These are phyloP conservation scores for Cercospora sesami DNA, from an alignment of 2,329 filamentous ascomycete species.

Conservation along the genomic window DNA sequence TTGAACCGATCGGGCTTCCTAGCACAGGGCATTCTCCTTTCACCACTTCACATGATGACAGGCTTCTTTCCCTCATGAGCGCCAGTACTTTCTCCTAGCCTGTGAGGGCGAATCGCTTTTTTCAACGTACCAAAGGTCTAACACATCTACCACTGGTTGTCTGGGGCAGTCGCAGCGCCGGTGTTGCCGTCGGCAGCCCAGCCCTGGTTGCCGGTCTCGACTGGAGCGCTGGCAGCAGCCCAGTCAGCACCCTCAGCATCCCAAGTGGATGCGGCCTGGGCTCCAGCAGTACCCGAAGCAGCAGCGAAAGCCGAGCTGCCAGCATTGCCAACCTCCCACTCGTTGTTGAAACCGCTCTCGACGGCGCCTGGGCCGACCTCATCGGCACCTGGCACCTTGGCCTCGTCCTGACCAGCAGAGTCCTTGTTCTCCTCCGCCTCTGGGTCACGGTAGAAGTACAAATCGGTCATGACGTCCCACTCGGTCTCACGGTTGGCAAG, in stretches of 20 bases:
- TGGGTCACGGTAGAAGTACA: slow-evolving; percentile 99
- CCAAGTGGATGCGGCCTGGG: slow-evolving; percentile 62
- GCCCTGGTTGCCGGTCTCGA: slow-evolving; percentile 53
- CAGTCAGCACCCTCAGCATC: slow-evolving; percentile 66
- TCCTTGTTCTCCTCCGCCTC: slow-evolving; percentile 99
- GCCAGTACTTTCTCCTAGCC: slow-evolving; percentile 49
- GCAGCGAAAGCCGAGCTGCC: slow-evolving; percentile 63
- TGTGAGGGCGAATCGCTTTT: slow-evolving; percentile 26
- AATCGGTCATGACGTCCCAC: slow-evolving; percentile 99
- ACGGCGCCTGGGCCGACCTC: slow-evolving; percentile 79
- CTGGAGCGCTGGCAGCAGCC: slow-evolving; percentile 59
- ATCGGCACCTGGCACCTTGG: slow-evolving; percentile 78
- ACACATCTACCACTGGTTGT: slow-evolving; percentile 49
- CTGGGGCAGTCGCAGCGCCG: slow-evolving; percentile 34
- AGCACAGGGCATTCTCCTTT: slow-evolving; percentile 97
- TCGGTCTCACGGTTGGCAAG: slow-evolving; percentile 93
- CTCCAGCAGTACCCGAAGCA: slow-evolving; percentile 56
- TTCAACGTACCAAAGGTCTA: slow-evolving; percentile 19
- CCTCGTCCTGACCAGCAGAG: slow-evolving; percentile 73
- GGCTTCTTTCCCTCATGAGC: slow-evolving; percentile 99
- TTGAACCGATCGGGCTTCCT: slow-evolving; percentile 31
- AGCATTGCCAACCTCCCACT: slow-evolving; percentile 79
- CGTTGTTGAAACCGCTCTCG: slow-evolving; percentile 74
- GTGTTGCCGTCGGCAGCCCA: slow-evolving; percentile 48
- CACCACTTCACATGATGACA: slow-evolving; percentile 50